These are phyloP conservation scores for Penicillium nordicum DNA, from an alignment of 2,329 filamentous ascomycete species.

Conservation along the genomic window DNA sequence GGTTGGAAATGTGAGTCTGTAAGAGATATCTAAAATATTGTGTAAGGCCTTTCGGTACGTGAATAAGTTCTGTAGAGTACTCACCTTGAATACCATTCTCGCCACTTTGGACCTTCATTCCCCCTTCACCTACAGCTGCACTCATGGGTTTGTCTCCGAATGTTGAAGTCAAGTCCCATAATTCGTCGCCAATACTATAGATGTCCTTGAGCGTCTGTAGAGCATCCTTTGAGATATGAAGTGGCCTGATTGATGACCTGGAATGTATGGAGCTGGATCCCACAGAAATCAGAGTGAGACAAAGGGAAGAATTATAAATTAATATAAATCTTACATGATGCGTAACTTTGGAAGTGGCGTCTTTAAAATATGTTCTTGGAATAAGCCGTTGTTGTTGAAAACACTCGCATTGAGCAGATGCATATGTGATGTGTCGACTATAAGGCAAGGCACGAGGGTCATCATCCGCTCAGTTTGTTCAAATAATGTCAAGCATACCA, in stretches of 20 bases:
- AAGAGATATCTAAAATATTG: slow-evolving; percentile 11
- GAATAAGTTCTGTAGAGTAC: not conserved
- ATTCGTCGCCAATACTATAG: slow-evolving; percentile 11
- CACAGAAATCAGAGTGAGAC: not conserved
- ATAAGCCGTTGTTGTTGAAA: slow-evolving; percentile 12
- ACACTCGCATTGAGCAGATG: not conserved
- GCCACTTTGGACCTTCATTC: slow-evolving; percentile 11
- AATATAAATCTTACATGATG: not conserved
- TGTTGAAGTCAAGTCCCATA: slow-evolving; percentile 14
- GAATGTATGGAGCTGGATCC: not conserved
- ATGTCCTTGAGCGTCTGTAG: slow-evolving; percentile 9
- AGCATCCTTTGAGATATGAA: slow-evolving; percentile 14
- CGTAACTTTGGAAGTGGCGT: not conserved
- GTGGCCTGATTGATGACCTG: slow-evolving; percentile 10
- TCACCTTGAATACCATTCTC: slow-evolving; percentile 9
- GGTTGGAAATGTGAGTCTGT: slow-evolving; percentile 7
- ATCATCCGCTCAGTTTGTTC: not conserved
- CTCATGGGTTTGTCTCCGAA: slow-evolving; percentile 22
- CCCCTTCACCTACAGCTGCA: slow-evolving; percentile 18
- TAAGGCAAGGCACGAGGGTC: not conserved
- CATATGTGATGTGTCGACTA: not conserved
- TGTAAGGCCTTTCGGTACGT: not conserved
- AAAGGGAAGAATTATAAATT: not conserved
- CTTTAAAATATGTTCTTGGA: slow-evolving; percentile 10
- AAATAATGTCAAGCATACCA: not conserved